Conservation (phyloP, 2,329 filamentous ascomycete species). For the Beauveria caledonica region DNA sequence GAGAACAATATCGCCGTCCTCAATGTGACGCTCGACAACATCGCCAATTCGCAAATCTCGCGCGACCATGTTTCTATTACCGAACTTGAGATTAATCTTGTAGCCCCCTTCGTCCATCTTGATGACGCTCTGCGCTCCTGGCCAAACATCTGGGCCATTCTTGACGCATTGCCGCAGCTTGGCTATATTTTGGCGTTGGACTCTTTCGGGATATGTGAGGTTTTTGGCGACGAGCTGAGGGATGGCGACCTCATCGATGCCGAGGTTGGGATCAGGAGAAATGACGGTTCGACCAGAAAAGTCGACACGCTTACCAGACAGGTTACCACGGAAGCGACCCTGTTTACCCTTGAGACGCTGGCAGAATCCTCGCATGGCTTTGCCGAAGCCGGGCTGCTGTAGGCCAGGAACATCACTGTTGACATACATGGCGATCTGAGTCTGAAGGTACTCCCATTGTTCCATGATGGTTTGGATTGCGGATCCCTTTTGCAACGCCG, state of each 20-base stretch:
- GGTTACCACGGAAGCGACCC: constrained; percentile 89
- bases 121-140: constrained; percentile 76
- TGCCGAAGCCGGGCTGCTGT: constrained; percentile 79
- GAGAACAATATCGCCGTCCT: constrained; percentile 90
- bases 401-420: constrained; percentile 93
- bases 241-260: constrained; percentile 88
- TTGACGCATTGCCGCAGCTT: constrained; percentile 68
- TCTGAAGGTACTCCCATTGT: constrained; percentile 93
- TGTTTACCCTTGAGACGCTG: constrained; percentile 96
- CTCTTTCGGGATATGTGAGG: constrained; percentile 87
- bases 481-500: constrained; percentile 74
- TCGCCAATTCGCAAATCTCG: constrained; percentile 73
- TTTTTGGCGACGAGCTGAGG: constrained; percentile 90
- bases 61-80: constrained; percentile 62
- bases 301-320: constrained; percentile 97
- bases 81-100: constrained; percentile 69
- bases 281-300: constrained; percentile 98
- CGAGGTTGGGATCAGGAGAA: constrained; percentile 89
- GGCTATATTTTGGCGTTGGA: constrained; percentile 74
- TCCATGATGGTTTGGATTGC: constrained; percentile 89
- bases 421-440: constrained; percentile 95
- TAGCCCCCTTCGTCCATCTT: constrained; percentile 61
- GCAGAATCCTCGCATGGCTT: constrained; percentile 86
- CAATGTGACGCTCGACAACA: constrained; percentile 85
- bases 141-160: constrained; percentile 72